A percentile compares a stretch with the other conserved stretches of the same genome.
Conservation (phyloP, 352 stramenopile genomes). For the Globisporangium paddicum region DNA sequence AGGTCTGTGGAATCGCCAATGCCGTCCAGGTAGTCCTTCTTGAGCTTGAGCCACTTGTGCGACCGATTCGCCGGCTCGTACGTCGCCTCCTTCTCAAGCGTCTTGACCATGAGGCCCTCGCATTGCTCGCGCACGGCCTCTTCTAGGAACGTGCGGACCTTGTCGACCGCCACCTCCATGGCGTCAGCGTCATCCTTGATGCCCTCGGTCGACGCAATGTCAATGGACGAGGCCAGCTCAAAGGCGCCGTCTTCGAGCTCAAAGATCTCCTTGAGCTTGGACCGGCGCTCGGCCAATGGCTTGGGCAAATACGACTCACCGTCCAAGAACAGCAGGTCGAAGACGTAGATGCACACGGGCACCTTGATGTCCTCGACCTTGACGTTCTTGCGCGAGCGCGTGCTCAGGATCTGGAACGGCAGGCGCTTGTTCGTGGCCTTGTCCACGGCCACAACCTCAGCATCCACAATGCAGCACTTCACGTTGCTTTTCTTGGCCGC, state of each 20-base stretch:
- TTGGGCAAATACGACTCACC: constrained; percentile 92
- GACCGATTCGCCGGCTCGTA: constrained; percentile 98
- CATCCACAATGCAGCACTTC: constrained; percentile 95
- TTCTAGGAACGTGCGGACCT: constrained; percentile 93
- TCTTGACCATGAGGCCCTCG: constrained; percentile 99
- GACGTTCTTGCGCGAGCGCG: constrained; percentile 94
- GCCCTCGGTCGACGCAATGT: constrained; percentile 82
- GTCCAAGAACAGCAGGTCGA: constrained; percentile 99
- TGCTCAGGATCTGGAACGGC: constrained; percentile 99
- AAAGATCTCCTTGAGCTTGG: constrained; percentile 92
- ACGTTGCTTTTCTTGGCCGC: constrained; percentile 45
- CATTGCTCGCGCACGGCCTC: constrained; percentile 91
- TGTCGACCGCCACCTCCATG: constrained; percentile 81
- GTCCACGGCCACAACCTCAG: constrained; percentile 99
- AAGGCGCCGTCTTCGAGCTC: constrained; percentile 91
- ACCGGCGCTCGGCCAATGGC: constrained; percentile 87
- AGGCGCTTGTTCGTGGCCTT: constrained; percentile 94
- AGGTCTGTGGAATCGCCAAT: constrained; percentile 98
- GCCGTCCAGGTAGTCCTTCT: constrained; percentile 99
- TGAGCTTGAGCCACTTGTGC: constrained; percentile 99
- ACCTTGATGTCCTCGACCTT: constrained; percentile 90
- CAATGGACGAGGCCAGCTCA: constrained; percentile 91
- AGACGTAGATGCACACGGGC: constrained; percentile 93
- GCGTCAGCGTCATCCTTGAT: constrained; percentile 85
- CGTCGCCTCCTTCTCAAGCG: constrained; percentile 93